Evolutionary conservation across 1,284 basidiomycete genomes (phyloP).

Genomic region (Ceratobasidium sp.): DNA sequence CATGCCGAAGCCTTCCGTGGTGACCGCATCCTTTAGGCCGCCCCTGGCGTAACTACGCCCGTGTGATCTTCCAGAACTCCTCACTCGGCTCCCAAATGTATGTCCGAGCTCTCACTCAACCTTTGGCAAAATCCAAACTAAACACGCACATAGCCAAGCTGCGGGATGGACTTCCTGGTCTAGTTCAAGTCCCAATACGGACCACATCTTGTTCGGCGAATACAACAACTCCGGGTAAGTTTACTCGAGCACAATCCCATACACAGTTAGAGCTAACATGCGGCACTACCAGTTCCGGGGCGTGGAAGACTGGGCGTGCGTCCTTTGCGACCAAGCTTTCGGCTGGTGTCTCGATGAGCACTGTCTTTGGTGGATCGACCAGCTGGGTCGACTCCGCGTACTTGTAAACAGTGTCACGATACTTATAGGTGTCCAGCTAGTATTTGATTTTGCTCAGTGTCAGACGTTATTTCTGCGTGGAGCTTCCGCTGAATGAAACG

Average conservation of each 20-base stretch:
- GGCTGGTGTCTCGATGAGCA: conserved; percentile 40
- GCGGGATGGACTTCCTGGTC: conserved; percentile 49
- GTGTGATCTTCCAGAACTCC: conserved; percentile 51
- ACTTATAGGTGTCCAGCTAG: not conserved
- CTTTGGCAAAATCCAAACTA: not conserved
- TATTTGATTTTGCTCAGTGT: too few species aligned
- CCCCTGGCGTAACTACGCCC: conserved; percentile 48
- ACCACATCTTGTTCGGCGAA: conserved; percentile 50
- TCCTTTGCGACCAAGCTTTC: conserved; percentile 44
- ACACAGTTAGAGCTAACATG: not conserved
- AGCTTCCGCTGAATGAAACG: too few species aligned
- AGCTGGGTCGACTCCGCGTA: conserved; percentile 49
- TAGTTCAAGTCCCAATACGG: conserved; percentile 44
- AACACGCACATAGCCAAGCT: conserved; percentile 39
- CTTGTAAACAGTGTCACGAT: conserved; percentile 25
- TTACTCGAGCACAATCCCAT: not conserved
- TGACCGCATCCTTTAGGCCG: conserved; percentile 6
- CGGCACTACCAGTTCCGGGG: not conserved
- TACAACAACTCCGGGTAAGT: conserved; percentile 48
- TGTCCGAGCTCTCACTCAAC: not conserved
- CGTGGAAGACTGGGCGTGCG: conserved; percentile 37
- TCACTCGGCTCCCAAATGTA: conserved; percentile 7
- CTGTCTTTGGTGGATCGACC: conserved; percentile 49
- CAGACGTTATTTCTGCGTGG: too few species aligned
- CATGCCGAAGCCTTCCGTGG: not conserved